Evolutionary conservation across 495 filamentous ascomycete genomes (phyloP).

Genomic region (Neurospora intermedia): DNA sequence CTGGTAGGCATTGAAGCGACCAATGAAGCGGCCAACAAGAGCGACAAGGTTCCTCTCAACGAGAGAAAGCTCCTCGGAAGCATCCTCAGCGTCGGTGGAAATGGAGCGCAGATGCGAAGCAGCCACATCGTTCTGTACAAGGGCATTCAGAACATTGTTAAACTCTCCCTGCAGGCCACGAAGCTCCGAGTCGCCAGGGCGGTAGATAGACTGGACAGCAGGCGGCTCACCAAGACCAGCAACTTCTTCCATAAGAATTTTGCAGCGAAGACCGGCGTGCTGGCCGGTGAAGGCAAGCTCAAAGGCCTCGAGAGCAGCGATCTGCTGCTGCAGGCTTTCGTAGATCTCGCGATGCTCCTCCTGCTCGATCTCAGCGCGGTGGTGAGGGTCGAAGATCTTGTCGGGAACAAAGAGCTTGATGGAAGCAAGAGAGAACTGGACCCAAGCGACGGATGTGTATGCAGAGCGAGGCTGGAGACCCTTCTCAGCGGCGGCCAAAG

Average conservation of each 20-base stretch:
- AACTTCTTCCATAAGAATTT: slow-evolving; percentile 50
- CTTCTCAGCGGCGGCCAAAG: slow-evolving; percentile 20
- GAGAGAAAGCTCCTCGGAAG: slow-evolving; percentile 40
- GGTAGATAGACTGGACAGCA: slow-evolving; percentile 45
- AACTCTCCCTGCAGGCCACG: slow-evolving; percentile 73
- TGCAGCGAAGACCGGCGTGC: slow-evolving; percentile 47
- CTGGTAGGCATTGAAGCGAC: slow-evolving; percentile 63
- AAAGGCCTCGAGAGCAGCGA: slow-evolving; percentile 52
- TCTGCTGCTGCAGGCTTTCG: slow-evolving; percentile 41
- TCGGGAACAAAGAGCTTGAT: slow-evolving; percentile 79
- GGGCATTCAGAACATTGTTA: slow-evolving; percentile 55
- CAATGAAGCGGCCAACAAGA: slow-evolving; percentile 52
- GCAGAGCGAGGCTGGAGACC: slow-evolving; percentile 15
- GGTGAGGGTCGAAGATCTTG: slow-evolving; percentile 74
- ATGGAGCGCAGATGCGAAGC: slow-evolving; percentile 23
- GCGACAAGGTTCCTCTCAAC: slow-evolving; percentile 62
- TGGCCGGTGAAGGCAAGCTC: slow-evolving; percentile 60
- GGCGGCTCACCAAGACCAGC: slow-evolving; percentile 51
- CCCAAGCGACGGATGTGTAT: slow-evolving; percentile 48
- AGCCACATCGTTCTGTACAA: slow-evolving; percentile 48
- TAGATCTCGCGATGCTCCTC: slow-evolving; percentile 50
- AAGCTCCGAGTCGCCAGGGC: slow-evolving; percentile 58
- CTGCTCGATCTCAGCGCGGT: slow-evolving; percentile 61
- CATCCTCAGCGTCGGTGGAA: slow-evolving; percentile 12
- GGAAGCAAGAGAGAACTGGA: slow-evolving; percentile 50